Evolutionary conservation across 2,329 filamentous ascomycete species (phyloP), one percentile per base, ranked within the genome.

Genomic region (Grosmannia serpens): DNA sequence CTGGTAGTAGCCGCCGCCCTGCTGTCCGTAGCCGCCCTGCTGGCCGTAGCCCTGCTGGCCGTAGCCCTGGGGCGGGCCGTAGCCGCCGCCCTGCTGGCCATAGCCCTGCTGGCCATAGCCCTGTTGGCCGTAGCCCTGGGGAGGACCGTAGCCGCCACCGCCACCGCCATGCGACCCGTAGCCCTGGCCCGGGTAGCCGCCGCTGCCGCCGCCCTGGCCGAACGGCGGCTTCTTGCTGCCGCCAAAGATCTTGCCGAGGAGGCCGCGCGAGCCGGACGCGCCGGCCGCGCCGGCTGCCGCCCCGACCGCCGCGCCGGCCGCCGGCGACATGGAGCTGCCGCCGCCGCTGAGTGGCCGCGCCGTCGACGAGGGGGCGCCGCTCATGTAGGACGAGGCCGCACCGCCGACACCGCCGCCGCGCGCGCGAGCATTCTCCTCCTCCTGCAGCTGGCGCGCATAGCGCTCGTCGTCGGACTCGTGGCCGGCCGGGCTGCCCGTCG

Each of bases 361-460:
- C n/a, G 41, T 3, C 20, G 50, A 11, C 27, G 70, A 68, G 24
- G 70, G 70, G 65, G 67, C 72, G 5, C 35, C 7, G 35, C 35
- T 38, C 15, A 38, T 31, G n/a, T 22, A 67, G 62, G 61, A 70
- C 10, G 47, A 74, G 59, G 70, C 70, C 10, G 68, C 60, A 31
- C 67, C 63, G 53, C 69, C 67, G 20, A 65, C 67, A 26, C 59
- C 61, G 53, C 66, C 64, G 58, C 58, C 64, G 62, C 69, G 68
- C 20, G 77, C 78, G 51, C 83, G 81, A 7, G 83, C 82, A 63
- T 95, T 80, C 71, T 96, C 91, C 71, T 96, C 88, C 51, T 87
- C 87, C 70, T 96, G 91, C 49, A 96, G 75, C 67, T 84, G 82
- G 47, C 88, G 80, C 9, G 91, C 91, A 11, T 91, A 75, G 29